Evolutionary conservation across 768 basidiomycete species (phyloP).

Genomic region (Pleurotus tuber-regium): DNA sequence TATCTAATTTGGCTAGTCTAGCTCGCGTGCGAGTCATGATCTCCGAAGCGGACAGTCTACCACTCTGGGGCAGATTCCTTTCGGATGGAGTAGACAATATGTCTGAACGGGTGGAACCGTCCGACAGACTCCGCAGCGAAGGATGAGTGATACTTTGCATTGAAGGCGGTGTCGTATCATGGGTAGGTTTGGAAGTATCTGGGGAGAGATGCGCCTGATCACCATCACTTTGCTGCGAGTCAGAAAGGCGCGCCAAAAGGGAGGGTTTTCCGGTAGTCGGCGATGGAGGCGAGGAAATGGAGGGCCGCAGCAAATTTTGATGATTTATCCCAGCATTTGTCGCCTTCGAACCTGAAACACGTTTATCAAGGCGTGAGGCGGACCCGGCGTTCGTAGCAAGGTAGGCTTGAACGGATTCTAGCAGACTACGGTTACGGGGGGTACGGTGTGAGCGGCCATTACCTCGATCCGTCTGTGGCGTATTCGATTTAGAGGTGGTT

Average conservation of each 20-base stretch:
- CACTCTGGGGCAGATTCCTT: constrained; percentile 7
- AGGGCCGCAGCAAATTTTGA: too few relatives aligned
- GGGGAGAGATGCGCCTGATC: too few relatives aligned
- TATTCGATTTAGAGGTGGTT: neutral
- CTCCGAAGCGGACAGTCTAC: constrained; percentile 1
- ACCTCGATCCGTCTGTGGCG: neutral
- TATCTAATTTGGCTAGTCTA: constrained; percentile 14
- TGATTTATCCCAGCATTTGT: too few relatives aligned
- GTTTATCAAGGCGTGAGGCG: neutral
- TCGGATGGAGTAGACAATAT: too few relatives aligned
- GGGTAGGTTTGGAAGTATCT: neutral
- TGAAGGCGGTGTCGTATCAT: neutral
- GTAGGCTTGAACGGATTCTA: constrained; percentile 48
- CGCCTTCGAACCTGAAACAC: too few relatives aligned
- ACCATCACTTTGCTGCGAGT: too few relatives aligned
- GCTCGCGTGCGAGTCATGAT: constrained; percentile 22
- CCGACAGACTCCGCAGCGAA: constrained; percentile 4
- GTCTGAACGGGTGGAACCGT: constrained; percentile 21
- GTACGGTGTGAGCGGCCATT: constrained; percentile 5
- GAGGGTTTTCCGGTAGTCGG: constrained; percentile 4
- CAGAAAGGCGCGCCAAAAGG: constrained; percentile 26
- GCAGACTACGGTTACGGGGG: constrained; percentile 39
- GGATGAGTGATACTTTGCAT: neutral
- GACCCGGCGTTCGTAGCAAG: constrained; percentile 21
- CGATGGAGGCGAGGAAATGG: too few relatives aligned